Percentiles rank a stretch among this genome's conserved stretches.
Evolutionary conservation across 495 filamentous ascomycete genomes (phyloP).

Genomic region (Barbatosphaeria neglecta): DNA sequence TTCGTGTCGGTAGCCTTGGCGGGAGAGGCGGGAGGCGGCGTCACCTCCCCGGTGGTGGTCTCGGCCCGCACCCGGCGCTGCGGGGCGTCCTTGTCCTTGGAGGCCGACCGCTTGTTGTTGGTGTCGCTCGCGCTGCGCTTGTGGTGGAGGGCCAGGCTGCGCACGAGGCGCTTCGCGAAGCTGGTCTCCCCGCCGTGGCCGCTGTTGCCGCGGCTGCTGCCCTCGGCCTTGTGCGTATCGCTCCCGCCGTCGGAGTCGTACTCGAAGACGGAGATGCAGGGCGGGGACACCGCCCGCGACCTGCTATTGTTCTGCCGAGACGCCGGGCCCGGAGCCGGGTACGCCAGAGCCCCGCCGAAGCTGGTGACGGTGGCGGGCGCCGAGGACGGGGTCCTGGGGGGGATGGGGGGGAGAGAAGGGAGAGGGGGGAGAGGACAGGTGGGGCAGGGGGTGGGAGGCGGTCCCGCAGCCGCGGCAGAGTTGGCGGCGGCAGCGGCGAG

Average conservation of each 20-base stretch:
- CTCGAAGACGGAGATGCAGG: constrained; percentile 13
- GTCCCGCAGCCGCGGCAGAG: not conserved
- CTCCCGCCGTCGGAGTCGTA: constrained; percentile 8
- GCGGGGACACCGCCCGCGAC: not conserved
- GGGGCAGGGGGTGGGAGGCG: not conserved
- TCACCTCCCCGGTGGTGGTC: not conserved
- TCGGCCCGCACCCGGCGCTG: not conserved
- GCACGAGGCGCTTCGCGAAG: constrained; percentile 9
- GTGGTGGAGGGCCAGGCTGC: constrained; percentile 3
- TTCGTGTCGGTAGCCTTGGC: not conserved
- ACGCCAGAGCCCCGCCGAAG: not conserved
- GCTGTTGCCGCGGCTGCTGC: not conserved
- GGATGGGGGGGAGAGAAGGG: not conserved
- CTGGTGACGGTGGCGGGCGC: not conserved
- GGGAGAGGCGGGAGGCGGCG: too few relatives aligned
- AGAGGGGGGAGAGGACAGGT: not conserved
- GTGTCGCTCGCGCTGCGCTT: constrained; percentile 7
- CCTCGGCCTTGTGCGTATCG: not conserved
- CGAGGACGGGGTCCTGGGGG: not conserved
- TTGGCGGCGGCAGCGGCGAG: not conserved
- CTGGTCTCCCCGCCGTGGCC: constrained; percentile 1
- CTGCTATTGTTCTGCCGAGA: not conserved
- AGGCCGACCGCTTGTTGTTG: not conserved
- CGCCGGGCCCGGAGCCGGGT: not conserved
- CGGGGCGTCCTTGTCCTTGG: not conserved